These are phyloP conservation scores for Poteriospumella lacustris DNA, from an alignment of 108 stramenopile species.

Conservation along the genomic window DNA sequence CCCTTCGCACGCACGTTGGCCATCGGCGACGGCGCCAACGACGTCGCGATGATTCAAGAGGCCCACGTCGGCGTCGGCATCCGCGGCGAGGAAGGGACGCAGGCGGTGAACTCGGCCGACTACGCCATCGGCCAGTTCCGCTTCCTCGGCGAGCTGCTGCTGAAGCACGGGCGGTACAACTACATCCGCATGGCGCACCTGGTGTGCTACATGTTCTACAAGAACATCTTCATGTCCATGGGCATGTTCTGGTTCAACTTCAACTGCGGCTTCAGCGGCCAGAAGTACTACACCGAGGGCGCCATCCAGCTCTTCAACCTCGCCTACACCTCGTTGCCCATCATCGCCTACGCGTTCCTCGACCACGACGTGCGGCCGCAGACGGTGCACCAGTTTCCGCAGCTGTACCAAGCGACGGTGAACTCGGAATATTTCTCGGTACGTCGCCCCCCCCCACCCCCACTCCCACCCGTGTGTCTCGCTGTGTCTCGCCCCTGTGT, in stretches of 20 bases:
- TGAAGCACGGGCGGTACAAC: conserved; percentile 28
- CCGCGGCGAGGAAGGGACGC: conserved; percentile 55
- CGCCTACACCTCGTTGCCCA: conserved; percentile 1
- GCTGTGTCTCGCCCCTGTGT: background rate
- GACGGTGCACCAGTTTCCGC: background rate
- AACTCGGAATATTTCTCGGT: conserved; percentile 18
- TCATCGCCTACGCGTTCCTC: background rate
- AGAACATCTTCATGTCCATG: conserved; percentile 47
- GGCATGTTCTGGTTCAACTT: conserved; percentile 55
- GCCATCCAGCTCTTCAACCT: conserved; percentile 25
- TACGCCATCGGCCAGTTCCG: conserved; percentile 88
- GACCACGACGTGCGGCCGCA: background rate
- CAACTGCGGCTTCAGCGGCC: conserved; percentile 46
- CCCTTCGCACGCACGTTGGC: conserved; percentile 32
- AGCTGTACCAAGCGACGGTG: background rate
- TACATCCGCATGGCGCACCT: conserved; percentile 21
- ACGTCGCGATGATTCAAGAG: conserved; percentile 63
- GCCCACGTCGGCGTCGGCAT: conserved; percentile 67
- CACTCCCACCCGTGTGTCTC: background rate
- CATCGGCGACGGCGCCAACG: conserved; percentile 66
- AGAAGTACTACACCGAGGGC: conserved; percentile 35
- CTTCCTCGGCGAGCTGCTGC: conserved; percentile 36
- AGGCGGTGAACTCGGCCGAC: conserved; percentile 63
- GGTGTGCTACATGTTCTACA: conserved; percentile 32
- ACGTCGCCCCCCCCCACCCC: background rate